Evolutionary conservation across 2,329 filamentous ascomycete species (phyloP).

Genomic region (Ophiostoma novo-ulmi): DNA sequence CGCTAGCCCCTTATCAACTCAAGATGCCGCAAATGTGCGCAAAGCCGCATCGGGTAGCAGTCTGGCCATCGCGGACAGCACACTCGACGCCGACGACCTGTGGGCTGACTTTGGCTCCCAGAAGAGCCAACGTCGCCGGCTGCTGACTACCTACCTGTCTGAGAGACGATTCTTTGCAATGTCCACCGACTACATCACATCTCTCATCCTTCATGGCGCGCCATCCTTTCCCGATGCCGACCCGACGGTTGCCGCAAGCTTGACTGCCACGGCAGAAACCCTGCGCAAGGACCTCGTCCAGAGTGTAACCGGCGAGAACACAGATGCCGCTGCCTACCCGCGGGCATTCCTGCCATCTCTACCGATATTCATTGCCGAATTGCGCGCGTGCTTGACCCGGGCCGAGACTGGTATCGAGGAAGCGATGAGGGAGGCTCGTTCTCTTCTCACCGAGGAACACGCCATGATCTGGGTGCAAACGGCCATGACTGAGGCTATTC

Average conservation of each 20-base stretch:
- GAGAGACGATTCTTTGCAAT: constrained; percentile 66
- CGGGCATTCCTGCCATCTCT: constrained; percentile 43
- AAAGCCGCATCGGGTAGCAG: constrained; percentile 59
- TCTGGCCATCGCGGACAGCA: constrained; percentile 29
- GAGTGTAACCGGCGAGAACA: constrained; percentile 13
- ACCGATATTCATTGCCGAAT: constrained; percentile 44
- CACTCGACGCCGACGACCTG: constrained; percentile 50
- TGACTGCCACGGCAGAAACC: constrained; percentile 13
- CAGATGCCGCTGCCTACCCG: constrained; percentile 21
- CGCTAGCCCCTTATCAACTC: constrained; percentile 64
- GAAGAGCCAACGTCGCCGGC: constrained; percentile 58
- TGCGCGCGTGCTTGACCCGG: constrained; percentile 46
- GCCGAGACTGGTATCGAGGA: constrained; percentile 46
- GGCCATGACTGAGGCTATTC: constrained; percentile 64
- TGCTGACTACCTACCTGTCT: constrained; percentile 65
- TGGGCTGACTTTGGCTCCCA: constrained; percentile 57
- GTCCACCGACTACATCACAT: constrained; percentile 52
- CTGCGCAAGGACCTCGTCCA: constrained; percentile 23
- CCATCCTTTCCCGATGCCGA: constrained; percentile 23
- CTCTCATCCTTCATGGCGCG: constrained; percentile 41
- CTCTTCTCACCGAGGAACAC: constrained; percentile 47
- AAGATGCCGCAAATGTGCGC: constrained; percentile 71
- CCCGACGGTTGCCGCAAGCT: not conserved
- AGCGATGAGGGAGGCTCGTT: constrained; percentile 46
- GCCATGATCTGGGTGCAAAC: constrained; percentile 57